Base-by-base conservation (phyloP, 1,139 yeast genomes). In the Pichia sp. region DNA sequence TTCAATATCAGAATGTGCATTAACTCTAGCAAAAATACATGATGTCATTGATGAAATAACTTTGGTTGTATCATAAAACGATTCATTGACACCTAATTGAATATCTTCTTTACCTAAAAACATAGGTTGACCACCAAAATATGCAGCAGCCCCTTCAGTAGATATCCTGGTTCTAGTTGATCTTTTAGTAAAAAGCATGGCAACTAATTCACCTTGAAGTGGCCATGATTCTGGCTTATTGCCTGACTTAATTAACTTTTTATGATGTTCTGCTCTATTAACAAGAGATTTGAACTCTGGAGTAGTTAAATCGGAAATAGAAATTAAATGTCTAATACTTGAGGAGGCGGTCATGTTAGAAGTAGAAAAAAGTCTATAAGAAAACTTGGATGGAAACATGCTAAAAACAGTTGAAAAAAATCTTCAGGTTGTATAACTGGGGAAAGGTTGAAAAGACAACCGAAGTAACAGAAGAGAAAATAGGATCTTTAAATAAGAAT, bases 41-140 rank as follows among this genome's bases (percentile, higher is more conserved):
- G 96, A 82, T 1, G 95, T 86, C 98, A 92, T 92, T 3, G 97
- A 89, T 20, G 96, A 85, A 9, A 92, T 78, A 35, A 92, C 96
- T 55, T 77, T 79, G 25, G 96, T 76, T 1, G 97, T 83, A 64
- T 92, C 98, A 57, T 85, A 82, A 50, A 87, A 67, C 0, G 94
- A 76, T 69, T 92, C 98, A 61, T 92, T 92, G 38, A 87, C 92
- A 55, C 98, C 98, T 48, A 92, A 71, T 67, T 92, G 98, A 59
- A 92, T 92, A 59, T 92, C 98, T 55, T 90, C 97, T 58, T 84
- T 87, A 43, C 98, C 97, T 54, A 92, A 73, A 60, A 92, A 92
- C 95, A 92, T 85, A 12, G 98, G 96, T 55, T 82, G 94, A 7
- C 94, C 98, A 22, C 98, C 98, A 54, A 92, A 84, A 61, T 83